A percentile compares a stretch with the other conserved stretches of the same genome.
Conservation (phyloP, 805 yeast genomes). For the Kodamaea restingae region DNA sequence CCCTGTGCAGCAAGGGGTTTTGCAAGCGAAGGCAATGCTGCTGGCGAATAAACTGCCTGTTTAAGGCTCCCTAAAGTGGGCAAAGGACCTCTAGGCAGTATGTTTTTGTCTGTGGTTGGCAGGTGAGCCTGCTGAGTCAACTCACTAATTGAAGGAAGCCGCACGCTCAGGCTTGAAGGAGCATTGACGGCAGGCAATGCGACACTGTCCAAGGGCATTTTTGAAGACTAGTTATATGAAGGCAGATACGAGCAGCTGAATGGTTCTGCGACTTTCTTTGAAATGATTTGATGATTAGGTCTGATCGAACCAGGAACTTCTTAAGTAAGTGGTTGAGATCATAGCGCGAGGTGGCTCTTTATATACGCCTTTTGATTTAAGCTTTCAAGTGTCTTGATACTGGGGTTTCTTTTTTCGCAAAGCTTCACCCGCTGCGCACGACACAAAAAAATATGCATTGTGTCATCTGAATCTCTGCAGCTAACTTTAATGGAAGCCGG, state of each 20-base stretch:
- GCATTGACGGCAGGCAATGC: slow-evolving; percentile 7
- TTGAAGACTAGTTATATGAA: not conserved
- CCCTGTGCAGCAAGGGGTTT: not conserved
- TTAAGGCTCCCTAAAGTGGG: slow-evolving; percentile 2
- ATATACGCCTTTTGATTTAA: slow-evolving; percentile 4
- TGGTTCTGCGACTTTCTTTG: not conserved
- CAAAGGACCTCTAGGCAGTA: slow-evolving; percentile 6
- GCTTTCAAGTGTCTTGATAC: slow-evolving; percentile 5
- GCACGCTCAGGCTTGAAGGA: slow-evolving; percentile 8
- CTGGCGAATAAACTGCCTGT: not conserved
- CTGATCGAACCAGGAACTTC: no score
- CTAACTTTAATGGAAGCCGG: slow-evolving; percentile 2
- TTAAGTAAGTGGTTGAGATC: not conserved
- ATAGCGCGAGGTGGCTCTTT: not conserved
- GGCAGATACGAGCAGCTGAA: not conserved
- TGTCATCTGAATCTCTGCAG: not conserved
- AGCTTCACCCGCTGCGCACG: slow-evolving; percentile 1
- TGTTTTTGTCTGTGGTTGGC: slow-evolving; percentile 4
- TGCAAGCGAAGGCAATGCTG: not conserved
- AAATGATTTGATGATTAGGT: no score
- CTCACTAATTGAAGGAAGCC: slow-evolving; percentile 15
- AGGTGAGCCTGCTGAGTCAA: slow-evolving; percentile 10
- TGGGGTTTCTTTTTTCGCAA: slow-evolving; percentile 1
- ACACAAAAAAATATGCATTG: slow-evolving; percentile 1
- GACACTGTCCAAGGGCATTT: slow-evolving; percentile 3